A percentile compares a stretch with the other conserved stretches of the same genome.
Evolutionary conservation across 176 grass and related monocot species (phyloP).

Genomic region (Echinochloa phyllopogon): DNA sequence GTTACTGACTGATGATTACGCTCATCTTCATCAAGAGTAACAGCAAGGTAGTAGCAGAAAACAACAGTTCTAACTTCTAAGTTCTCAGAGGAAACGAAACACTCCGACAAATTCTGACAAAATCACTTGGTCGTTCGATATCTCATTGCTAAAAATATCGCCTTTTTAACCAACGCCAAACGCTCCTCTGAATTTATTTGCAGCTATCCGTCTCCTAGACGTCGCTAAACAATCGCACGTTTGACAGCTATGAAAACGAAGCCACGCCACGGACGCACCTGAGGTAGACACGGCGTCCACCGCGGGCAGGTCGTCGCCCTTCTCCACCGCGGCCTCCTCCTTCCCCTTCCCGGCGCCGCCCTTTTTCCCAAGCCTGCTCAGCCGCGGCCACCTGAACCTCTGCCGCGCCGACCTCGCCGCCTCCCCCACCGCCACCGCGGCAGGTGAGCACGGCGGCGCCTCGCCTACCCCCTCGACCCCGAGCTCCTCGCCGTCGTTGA

Average conservation of each 20-base stretch:
- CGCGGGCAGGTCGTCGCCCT: neutral
- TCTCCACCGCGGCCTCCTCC: neutral
- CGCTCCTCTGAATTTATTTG: no score
- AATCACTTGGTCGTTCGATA: no score
- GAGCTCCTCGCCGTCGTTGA: conserved; percentile 68
- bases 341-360: neutral
- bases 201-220: neutral
- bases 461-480: neutral
- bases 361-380: conserved; percentile 25
- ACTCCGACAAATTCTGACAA: neutral
- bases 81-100: neutral
- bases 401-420: conserved; percentile 14
- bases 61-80: neutral
- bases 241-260: neutral
- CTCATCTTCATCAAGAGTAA: neutral
- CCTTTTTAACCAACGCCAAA: neutral
- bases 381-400: conserved; percentile 50
- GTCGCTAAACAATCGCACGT: neutral
- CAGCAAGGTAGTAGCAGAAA: neutral
- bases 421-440: neutral
- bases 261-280: conserved; percentile 33
- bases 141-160: neutral
- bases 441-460: neutral
- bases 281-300: neutral
- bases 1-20: neutral